Conservation (phyloP, 2,329 filamentous ascomycete species). For the Exophiala dermatitidis region DNA sequence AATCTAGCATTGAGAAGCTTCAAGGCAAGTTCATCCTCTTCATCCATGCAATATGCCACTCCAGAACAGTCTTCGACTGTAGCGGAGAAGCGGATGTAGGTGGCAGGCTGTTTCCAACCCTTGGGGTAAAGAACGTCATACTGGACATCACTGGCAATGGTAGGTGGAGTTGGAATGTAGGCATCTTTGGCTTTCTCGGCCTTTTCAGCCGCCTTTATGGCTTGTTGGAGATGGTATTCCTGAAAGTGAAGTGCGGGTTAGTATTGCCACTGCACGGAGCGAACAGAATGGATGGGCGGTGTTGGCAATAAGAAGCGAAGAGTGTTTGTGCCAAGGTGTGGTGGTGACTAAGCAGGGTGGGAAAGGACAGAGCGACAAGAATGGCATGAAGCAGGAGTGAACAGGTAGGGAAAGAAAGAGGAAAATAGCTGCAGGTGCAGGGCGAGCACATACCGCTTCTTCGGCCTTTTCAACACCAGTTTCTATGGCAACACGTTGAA, state of each 20-base stretch:
- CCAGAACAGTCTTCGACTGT: conserved; percentile 94
- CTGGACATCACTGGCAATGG: conserved; percentile 57
- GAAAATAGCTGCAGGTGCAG: background rate
- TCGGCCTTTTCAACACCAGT: conserved; percentile 96
- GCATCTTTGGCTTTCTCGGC: conserved; percentile 56
- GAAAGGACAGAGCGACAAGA: conserved; percentile 16
- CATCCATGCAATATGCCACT: conserved; percentile 87
- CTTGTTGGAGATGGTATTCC: conserved; percentile 94
- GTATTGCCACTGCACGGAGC: background rate
- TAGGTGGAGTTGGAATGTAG: conserved; percentile 62
- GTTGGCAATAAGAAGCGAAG: conserved; percentile 2
- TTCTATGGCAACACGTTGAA: conserved; percentile 78
- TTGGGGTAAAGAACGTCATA: conserved; percentile 85
- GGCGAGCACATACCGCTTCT: conserved; percentile 71
- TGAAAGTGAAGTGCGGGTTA: conserved; percentile 35
- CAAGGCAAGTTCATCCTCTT: conserved; percentile 80
- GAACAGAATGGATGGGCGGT: conserved; percentile 12
- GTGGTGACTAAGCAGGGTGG: conserved; percentile 17
- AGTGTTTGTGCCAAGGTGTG: conserved; percentile 9
- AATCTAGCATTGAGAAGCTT: conserved; percentile 75
- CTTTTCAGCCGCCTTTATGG: conserved; percentile 57
- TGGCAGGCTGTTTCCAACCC: conserved; percentile 72
- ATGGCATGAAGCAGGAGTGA: conserved; percentile 1
- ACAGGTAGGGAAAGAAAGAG: background rate
- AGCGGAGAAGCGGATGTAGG: conserved; percentile 95